These are phyloP conservation scores for Tylopilus sp. DNA, from an alignment of 768 basidiomycete genomes.

Conservation along the genomic window DNA sequence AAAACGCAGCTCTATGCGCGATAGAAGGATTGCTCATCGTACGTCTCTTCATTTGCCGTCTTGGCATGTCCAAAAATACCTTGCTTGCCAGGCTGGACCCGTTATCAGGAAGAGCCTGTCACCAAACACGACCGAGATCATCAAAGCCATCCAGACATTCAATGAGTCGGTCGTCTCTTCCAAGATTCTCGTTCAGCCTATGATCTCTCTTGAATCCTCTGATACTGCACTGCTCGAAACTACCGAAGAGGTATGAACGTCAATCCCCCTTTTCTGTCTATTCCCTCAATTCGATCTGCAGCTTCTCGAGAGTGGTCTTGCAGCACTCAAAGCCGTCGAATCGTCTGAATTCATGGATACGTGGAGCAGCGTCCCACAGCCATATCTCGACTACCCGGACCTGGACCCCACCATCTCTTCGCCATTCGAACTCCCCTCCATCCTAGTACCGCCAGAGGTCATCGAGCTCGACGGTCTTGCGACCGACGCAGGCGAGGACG, in stretches of 20 bases:
- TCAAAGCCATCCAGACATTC: slow-evolving; percentile 68
- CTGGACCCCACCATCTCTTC: slow-evolving; percentile 37
- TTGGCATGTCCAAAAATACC: not conserved
- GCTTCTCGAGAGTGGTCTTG: slow-evolving; percentile 74
- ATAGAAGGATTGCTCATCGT: slow-evolving; percentile 79
- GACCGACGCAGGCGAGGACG: slow-evolving; percentile 66
- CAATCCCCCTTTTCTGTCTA: not conserved
- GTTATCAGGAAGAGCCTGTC: slow-evolving; percentile 59
- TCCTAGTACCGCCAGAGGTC: slow-evolving; percentile 85
- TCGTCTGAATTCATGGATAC: slow-evolving; percentile 56
- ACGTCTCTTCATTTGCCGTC: slow-evolving; percentile 14
- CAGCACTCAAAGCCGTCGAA: slow-evolving; percentile 59
- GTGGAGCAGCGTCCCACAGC: slow-evolving; percentile 57
- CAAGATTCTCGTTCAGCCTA: slow-evolving; percentile 66
- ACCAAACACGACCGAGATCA: slow-evolving; percentile 61
- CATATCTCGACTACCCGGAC: slow-evolving; percentile 51
- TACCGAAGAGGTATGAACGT: slow-evolving; percentile 58
- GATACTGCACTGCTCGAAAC: slow-evolving; percentile 42
- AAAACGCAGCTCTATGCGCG: slow-evolving; percentile 76
- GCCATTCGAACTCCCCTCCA: slow-evolving; percentile 68
- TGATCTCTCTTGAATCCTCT: slow-evolving; percentile 46
- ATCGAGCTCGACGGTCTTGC: slow-evolving; percentile 75
- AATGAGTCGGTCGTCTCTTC: slow-evolving; percentile 55
- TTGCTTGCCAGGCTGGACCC: slow-evolving; percentile 54
- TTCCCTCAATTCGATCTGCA: slow-evolving; percentile 27